phyloP scores from a whole-genome alignment of 257 asterid genomes.

The Orobanche coerulescens region DNA sequence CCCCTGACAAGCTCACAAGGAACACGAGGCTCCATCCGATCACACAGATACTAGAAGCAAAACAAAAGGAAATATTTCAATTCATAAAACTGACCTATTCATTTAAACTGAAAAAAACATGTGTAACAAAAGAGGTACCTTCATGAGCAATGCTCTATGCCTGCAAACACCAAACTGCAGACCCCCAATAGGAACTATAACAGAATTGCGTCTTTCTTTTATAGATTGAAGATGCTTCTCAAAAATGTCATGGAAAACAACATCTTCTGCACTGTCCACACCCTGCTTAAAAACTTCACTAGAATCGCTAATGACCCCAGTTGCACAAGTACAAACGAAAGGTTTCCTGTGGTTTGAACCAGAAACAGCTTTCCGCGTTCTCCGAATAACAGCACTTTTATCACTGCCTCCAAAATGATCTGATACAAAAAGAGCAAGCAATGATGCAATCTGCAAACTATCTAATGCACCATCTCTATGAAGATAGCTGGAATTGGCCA shows the following conservation, averaged over 20 bases:
- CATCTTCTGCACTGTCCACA: slow-evolving; percentile 37
- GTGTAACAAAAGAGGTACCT: slow-evolving; percentile 38
- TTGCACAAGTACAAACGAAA: slow-evolving; percentile 78
- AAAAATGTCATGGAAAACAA: slow-evolving; percentile 49
- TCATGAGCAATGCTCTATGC: slow-evolving; percentile 93
- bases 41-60: slow-evolving; percentile 78
- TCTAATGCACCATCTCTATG: slow-evolving; percentile 34
- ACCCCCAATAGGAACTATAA: slow-evolving; percentile 81
- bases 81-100: slow-evolving; percentile 13
- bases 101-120: neutral
- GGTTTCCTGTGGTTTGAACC: slow-evolving; percentile 69
- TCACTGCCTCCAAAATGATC: slow-evolving; percentile 99
- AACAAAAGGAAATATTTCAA: slow-evolving; percentile 19
- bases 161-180: slow-evolving; percentile 91
- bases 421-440: slow-evolving; percentile 90
- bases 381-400: slow-evolving; percentile 48
- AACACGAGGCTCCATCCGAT: slow-evolving; percentile 73
- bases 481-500: slow-evolving; percentile 31
- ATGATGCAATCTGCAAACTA: slow-evolving; percentile 59
- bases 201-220: slow-evolving; percentile 54
- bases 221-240: slow-evolving; percentile 61
- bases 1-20: slow-evolving; percentile 98
- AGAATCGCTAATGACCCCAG: slow-evolving; percentile 39
- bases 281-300: slow-evolving; percentile 28
- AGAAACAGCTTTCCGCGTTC: slow-evolving; percentile 60